Conservation (phyloP, 2,329 filamentous ascomycete species). For the Clarireedia sp. region DNA sequence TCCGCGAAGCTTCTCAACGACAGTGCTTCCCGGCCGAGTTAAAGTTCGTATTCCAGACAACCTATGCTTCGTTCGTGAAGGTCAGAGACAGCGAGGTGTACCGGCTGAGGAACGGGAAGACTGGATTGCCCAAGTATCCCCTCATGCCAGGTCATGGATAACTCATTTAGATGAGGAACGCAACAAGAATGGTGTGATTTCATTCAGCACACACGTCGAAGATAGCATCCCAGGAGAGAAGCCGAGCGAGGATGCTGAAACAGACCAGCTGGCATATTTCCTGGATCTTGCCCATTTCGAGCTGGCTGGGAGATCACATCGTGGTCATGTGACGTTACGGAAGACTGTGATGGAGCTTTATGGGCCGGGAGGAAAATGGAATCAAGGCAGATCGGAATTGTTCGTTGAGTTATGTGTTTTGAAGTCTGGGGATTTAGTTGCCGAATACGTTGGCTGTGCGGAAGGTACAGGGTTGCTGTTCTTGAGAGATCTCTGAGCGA, state of each 20-base stretch:
- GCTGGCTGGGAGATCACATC: conserved; percentile 12
- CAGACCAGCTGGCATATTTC: conserved; percentile 17
- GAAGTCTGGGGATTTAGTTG: conserved; percentile 23
- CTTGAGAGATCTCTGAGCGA: conserved; percentile 18
- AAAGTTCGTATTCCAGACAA: conserved; percentile 14
- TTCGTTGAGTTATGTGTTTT: conserved; percentile 16
- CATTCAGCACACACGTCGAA: conserved; percentile 14
- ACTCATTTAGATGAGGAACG: conserved; percentile 12
- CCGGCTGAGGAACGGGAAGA: conserved; percentile 11
- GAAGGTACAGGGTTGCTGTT: conserved; percentile 31
- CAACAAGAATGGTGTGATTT: conserved; percentile 12
- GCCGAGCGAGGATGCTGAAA: conserved; percentile 8
- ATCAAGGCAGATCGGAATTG: conserved; percentile 10
- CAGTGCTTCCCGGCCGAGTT: conserved; percentile 2
- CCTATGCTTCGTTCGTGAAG: conserved; percentile 16
- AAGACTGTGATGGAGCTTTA: conserved; percentile 14
- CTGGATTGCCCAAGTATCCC: conserved; percentile 12
- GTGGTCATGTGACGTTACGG: conserved; percentile 12
- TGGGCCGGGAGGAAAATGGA: conserved; percentile 14
- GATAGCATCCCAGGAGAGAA: not conserved
- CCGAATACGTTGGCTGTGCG: conserved; percentile 18
- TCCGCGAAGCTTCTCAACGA: not conserved
- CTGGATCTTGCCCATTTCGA: conserved; percentile 19
- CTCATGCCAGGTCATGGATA: conserved; percentile 15
- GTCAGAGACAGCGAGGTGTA: conserved; percentile 12